Conservation (phyloP, 169 alveolate species). For the Plasmodium ovale region DNA sequence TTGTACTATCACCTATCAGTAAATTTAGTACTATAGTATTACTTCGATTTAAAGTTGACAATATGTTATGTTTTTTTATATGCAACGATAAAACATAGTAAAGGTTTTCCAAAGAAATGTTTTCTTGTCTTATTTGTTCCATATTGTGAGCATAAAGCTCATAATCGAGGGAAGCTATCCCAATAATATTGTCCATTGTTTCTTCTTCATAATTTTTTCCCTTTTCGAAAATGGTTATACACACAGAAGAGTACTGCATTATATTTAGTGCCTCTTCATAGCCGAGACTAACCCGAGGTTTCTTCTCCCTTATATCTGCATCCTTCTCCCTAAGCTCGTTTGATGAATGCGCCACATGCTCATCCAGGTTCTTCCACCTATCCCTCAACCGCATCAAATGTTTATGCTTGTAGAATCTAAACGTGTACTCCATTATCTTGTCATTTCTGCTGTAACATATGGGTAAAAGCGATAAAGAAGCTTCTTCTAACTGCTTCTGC, state of each 20-base stretch:
- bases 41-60: conserved; percentile 17
- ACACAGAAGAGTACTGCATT: conserved; percentile 58
- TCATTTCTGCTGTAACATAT: not conserved
- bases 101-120: conserved; percentile 16
- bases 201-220: not conserved
- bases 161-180: conserved; percentile 40
- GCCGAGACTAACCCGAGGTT: not conserved
- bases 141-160: too few relatives aligned
- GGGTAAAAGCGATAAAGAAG: too few relatives aligned
- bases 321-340: not conserved
- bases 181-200: conserved; percentile 7
- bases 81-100: conserved; percentile 35
- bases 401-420: conserved; percentile 53
- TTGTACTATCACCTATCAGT: conserved; percentile 7
- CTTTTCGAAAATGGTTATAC: conserved; percentile 26
- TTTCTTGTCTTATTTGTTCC: too few relatives aligned
- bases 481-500: too few relatives aligned
- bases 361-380: conserved; percentile 4
- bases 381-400: conserved; percentile 44
- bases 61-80: conserved; percentile 28
- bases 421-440: conserved; percentile 46
- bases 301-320: not conserved
- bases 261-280: conserved; percentile 8
- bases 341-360: conserved; percentile 16
- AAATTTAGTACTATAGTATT: conserved; percentile 56